phyloP scores from a whole-genome alignment of 192 early-diverging fungal genomes.

The Entomortierella parvispora region DNA sequence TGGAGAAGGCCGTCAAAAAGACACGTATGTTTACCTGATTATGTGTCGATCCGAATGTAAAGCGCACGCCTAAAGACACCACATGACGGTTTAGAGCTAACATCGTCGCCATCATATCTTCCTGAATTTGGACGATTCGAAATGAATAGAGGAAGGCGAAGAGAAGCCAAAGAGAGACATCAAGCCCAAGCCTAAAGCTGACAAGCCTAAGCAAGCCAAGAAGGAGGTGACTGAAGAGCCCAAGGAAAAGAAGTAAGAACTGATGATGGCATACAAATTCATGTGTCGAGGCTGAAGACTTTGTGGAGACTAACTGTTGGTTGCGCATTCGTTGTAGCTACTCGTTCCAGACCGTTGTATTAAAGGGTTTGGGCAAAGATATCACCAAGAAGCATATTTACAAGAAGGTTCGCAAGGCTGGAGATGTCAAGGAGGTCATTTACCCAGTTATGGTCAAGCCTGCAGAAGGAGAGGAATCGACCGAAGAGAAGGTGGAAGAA shows the following conservation, averaged over 20 bases:
- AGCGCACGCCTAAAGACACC: too few relatives aligned
- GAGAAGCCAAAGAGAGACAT: conserved; percentile 39
- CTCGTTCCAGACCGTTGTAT: conserved; percentile 59
- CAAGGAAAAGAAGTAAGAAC: conserved; percentile 53
- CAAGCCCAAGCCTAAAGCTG: conserved; percentile 42
- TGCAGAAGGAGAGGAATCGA: conserved; percentile 44
- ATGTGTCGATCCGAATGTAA: not conserved
- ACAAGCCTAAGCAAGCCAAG: conserved; percentile 49
- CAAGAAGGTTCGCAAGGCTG: conserved; percentile 74
- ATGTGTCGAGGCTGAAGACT: too few relatives aligned
- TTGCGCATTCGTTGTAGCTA: conserved; percentile 46
- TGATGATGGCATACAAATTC: not conserved
- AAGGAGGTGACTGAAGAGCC: conserved; percentile 25
- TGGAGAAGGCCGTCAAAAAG: conserved; percentile 82
- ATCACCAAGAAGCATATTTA: conserved; percentile 80
- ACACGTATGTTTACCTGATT: conserved; percentile 19
- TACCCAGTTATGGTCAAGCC: conserved; percentile 62
- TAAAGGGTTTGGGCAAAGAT: conserved; percentile 64
- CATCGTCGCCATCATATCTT: too few relatives aligned
- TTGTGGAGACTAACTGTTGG: not conserved
- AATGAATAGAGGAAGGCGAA: conserved; percentile 28
- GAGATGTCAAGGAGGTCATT: conserved; percentile 69
- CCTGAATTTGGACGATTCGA: too few relatives aligned
- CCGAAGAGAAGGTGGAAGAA: conserved; percentile 50
- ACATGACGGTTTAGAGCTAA: too few relatives aligned